A percentile compares a stretch with the other conserved stretches of the same genome.
phyloP scores from a whole-genome alignment of 192 early-diverging fungal genomes.

The Diversispora eburnea region DNA sequence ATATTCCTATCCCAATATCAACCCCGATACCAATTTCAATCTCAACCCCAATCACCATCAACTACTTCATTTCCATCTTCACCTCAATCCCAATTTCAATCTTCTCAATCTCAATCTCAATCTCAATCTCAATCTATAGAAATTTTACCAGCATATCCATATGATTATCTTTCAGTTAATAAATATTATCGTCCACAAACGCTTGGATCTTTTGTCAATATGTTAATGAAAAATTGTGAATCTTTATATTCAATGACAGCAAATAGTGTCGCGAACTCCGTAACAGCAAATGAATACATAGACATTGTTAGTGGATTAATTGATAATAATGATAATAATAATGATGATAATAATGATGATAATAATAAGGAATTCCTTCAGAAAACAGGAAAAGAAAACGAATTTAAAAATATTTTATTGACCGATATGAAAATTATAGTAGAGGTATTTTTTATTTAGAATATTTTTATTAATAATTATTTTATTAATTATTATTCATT shows the following conservation, averaged over 20 bases:
- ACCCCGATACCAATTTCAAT: no score
- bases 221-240: neutral
- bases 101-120: neutral
- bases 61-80: no score
- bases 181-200: neutral
- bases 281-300: slow-evolving; percentile 5
- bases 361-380: no score
- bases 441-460: neutral
- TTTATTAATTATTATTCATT: neutral
- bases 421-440: slow-evolving; percentile 7
- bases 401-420: neutral
- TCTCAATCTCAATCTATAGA: neutral
- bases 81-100: no score
- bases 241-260: slow-evolving; percentile 13
- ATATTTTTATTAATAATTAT: neutral
- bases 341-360: neutral
- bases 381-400: no score
- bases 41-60: no score
- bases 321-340: neutral
- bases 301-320: neutral
- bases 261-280: slow-evolving; percentile 21
- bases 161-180: slow-evolving; percentile 5
- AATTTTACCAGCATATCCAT: slow-evolving; percentile 11
- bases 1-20: no score
- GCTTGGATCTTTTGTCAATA: slow-evolving; percentile 3